These are phyloP conservation scores for Aspergillus sp. DNA, from an alignment of 2,329 filamentous ascomycete species.

Conservation along the genomic window DNA sequence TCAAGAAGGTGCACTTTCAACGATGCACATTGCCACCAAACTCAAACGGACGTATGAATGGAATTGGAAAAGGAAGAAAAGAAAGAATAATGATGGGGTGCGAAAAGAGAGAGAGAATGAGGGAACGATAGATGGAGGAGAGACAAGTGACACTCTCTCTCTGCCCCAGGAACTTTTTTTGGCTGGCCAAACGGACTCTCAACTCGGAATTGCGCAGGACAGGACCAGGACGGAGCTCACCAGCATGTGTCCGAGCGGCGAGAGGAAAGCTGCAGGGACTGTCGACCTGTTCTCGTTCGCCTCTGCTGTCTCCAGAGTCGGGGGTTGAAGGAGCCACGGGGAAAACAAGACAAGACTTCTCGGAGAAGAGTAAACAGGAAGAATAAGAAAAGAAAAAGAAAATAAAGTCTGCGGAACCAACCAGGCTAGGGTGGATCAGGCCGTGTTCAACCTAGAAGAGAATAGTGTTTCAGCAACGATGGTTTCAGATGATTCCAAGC, in stretches of 20 bases:
- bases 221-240: conserved; percentile 23
- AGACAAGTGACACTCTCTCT: conserved; percentile 28
- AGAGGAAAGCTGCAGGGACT: conserved; percentile 41
- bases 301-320: conserved; percentile 14
- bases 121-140: conserved; percentile 20
- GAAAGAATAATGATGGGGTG: conserved; percentile 8
- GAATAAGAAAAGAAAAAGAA: conserved; percentile 22
- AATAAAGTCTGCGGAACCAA: conserved; percentile 26
- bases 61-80: conserved; percentile 23
- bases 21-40: conserved; percentile 29
- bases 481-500: conserved; percentile 32
- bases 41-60: conserved; percentile 24
- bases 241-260: conserved; percentile 24
- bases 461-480: conserved; percentile 31
- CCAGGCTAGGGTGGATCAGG: conserved; percentile 26
- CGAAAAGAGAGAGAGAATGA: conserved; percentile 13
- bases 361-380: conserved; percentile 25
- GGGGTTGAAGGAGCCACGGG: conserved; percentile 17
- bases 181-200: conserved; percentile 30
- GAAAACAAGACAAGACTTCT: conserved; percentile 22
- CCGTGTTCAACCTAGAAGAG: conserved; percentile 26
- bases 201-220: conserved; percentile 29
- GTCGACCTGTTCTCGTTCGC: conserved; percentile 21
- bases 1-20: conserved; percentile 29
- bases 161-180: conserved; percentile 21